Evolutionary conservation across 192 early-diverging fungal genomes (phyloP), one percentile per base, ranked within the genome.

Genomic region (Podochytrium sp.): DNA sequence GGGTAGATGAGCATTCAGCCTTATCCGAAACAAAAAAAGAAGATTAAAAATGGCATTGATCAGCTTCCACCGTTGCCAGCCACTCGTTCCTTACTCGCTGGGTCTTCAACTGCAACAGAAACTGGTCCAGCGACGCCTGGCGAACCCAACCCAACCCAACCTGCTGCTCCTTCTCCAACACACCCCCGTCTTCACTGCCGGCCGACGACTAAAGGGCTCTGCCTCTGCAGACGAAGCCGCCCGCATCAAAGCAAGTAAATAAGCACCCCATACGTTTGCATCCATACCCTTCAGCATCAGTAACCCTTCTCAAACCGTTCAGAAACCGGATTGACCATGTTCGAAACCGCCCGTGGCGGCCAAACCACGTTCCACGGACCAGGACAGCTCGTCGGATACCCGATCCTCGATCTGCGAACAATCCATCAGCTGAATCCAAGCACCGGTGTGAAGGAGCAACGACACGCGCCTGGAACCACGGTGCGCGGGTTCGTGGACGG

Each of bases 321-420:
- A 75, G 58, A 32, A 47, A 47, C 47, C 18, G 56, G 66, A 16
- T 53, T 61, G 32, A 52, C 27, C 32, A 35, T 57, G 4, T 40
- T 65, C 33, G 56, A 93, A 82, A 94, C 94, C 0, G 80, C 87
- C 64, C 81, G 96, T 18, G 97, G 97, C 29, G 97, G 97, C 16
- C 91, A 99, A 78, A 90, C 92, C 3, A 99, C 97, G 0, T 99
- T 93, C 76, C 97, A 99, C 79, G 97, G 97, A 0, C 97, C 96
- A 4, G 96, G 96, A 0, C 97, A 99, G 83, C 85, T 99, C 39
- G 94, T 99, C 23, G 93, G 89, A 16, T 99, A 99, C 75, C 97
- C 97, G 2, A 95, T 94, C 56, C 33, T 98, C 20, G 83, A 95
- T 78, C 79, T 99, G 37, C 81, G 85, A 34, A 86, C 90, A 61